Conservation (phyloP, 2,329 filamentous ascomycete species). For the Venturiaceae sp. region DNA sequence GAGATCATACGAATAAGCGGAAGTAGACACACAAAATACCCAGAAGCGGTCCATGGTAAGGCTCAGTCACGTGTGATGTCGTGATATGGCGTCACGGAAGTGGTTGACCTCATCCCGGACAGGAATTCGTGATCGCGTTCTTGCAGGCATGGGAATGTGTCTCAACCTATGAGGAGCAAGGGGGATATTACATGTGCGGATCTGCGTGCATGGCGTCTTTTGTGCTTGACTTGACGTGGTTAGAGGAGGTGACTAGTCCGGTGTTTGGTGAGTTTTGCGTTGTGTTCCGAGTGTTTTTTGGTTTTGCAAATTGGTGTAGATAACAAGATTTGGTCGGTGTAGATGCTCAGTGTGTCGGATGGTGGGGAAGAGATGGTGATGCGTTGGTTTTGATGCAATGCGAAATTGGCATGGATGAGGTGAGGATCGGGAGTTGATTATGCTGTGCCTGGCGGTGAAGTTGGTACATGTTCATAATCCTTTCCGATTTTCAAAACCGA, state of each 20-base stretch:
- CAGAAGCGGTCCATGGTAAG: neutral
- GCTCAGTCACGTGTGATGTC: conserved; percentile 1
- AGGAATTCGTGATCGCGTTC: conserved; percentile 1
- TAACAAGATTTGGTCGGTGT: too few relatives aligned
- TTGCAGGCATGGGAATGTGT: neutral
- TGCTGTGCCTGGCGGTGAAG: neutral
- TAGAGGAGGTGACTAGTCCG: neutral
- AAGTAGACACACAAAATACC: neutral
- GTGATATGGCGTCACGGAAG: neutral
- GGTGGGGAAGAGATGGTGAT: neutral
- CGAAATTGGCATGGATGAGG: neutral
- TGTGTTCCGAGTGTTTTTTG: neutral
- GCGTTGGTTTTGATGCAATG: neutral
- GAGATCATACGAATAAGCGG: neutral
- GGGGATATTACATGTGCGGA: neutral
- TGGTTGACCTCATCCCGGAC: conserved; percentile 1
- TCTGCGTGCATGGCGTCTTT: neutral
- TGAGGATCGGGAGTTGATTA: neutral
- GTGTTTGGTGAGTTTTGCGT: neutral
- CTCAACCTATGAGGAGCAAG: neutral
- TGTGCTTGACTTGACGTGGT: neutral
- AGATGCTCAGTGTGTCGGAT: neutral
- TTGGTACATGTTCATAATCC: neutral
- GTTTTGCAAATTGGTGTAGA: neutral
- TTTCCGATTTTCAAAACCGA: too few relatives aligned